Evolutionary conservation across 768 basidiomycete genomes (phyloP), one percentile per base, ranked within the genome.

Genomic region (Trametes cubensis): DNA sequence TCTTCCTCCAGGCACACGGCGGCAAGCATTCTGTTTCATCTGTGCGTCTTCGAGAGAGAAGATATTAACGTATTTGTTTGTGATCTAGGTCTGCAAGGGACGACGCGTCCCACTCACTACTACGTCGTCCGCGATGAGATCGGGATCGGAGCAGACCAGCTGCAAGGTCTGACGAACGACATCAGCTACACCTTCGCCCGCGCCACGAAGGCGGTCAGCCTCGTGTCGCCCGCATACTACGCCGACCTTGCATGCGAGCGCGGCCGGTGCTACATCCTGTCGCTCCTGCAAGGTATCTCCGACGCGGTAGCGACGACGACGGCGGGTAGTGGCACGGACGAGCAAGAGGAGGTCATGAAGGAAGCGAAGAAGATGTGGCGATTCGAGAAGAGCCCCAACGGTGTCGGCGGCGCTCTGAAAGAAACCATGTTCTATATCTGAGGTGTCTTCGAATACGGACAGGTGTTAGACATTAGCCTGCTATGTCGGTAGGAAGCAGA

Each of bases 371-470:
- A 52, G 17, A 55, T 81, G 44, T 94, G 91, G 91, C 71, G 72
- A 18, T 60, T 48, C 30, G 62, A 64, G 47, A 55, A 60, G 47
- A 60, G 42, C 26, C 58, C 62, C 1, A 70, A 70, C 3, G 89
- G 88, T 1, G 85, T 89, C 17, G 64, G 70, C 17, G 82, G 79
- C 2, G 71, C 67, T 6, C 71, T 91, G 70, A 88, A 83, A 74
- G 81, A 88, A 40, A 86, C 86, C 0, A 92, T 92, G 89, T 92
- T 83, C 68, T 92, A 92, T 73, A 76, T 91, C n/a, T 90, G 64
- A 79, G 21, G 21, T 14, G 4, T 46, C 3, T 2, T 34, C 34
- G 5, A 6, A 11, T 34, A 38, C n/a, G 21, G 34, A 20, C 21
- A 3, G 52, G n/a, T 17, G n/a, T 11, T 34, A 10, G 34, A 34